phyloP scores from a whole-genome alignment of 2,329 filamentous ascomycete genomes.

The Ceratocystis huliohia region DNA sequence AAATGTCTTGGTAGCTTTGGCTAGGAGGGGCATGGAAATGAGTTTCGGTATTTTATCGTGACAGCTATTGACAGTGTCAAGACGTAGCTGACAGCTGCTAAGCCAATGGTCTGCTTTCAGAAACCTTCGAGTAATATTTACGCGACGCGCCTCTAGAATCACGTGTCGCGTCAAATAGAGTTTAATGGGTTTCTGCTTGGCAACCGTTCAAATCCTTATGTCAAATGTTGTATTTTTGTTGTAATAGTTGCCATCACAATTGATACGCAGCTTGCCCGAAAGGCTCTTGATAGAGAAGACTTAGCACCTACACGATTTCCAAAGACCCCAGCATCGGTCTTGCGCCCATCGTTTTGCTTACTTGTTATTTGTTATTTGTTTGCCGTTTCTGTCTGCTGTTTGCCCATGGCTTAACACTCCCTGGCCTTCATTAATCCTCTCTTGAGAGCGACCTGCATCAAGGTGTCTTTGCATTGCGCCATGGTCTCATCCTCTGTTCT shows the following conservation, averaged over 20 bases:
- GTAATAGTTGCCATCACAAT: too few relatives aligned
- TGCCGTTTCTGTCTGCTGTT: not conserved
- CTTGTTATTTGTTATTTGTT: not conserved
- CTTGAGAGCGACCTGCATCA: too few relatives aligned
- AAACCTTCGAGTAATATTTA: not conserved
- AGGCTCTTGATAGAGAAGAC: too few relatives aligned
- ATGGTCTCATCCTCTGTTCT: slow-evolving; percentile 6
- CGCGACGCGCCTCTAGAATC: not conserved
- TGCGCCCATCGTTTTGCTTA: not conserved
- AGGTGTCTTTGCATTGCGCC: not conserved
- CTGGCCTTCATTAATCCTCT: not conserved
- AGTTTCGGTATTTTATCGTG: not conserved
- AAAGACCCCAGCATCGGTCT: not conserved
- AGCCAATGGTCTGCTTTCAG: too few relatives aligned
- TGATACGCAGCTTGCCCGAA: too few relatives aligned
- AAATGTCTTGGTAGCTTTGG: not conserved
- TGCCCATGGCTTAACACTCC: slow-evolving; percentile 5
- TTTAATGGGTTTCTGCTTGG: slow-evolving; percentile 17
- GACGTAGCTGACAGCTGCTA: not conserved
- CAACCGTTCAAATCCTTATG: not conserved
- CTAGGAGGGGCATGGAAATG: not conserved
- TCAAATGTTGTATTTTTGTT: too few relatives aligned
- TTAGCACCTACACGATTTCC: too few relatives aligned
- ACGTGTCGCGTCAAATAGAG: slow-evolving; percentile 3
- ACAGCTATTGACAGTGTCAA: not conserved